A percentile compares a stretch with the other conserved stretches of the same genome.
phyloP scores from a whole-genome alignment of 768 basidiomycete species.

The Mycena capillaripes region DNA sequence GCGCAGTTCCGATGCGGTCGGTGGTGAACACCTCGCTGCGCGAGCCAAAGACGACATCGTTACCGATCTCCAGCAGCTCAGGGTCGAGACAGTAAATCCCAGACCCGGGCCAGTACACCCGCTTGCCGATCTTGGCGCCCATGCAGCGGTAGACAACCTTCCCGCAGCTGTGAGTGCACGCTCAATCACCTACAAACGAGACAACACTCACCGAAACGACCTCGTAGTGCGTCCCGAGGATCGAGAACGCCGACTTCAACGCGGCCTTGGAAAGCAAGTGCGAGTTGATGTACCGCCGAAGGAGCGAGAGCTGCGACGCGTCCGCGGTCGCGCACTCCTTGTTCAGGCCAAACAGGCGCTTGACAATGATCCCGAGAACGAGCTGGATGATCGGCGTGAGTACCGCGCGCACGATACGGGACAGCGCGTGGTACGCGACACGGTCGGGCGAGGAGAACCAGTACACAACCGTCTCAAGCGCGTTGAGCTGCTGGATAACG shows the following conservation, averaged over 20 bases:
- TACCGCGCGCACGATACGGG: constrained; percentile 55
- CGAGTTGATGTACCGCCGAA: constrained; percentile 58
- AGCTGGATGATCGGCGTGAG: constrained; percentile 55
- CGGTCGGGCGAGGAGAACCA: constrained; percentile 59
- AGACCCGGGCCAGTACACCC: constrained; percentile 62
- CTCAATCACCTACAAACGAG: no score
- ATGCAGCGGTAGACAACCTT: constrained; percentile 55
- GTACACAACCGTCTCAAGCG: constrained; percentile 56
- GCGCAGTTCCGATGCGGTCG: constrained; percentile 56
- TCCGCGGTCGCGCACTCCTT: constrained; percentile 44
- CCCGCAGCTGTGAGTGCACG: no score
- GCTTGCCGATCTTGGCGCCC: constrained; percentile 65
- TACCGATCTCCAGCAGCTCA: constrained; percentile 62
- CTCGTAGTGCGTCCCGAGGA: constrained; percentile 64
- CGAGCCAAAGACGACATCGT: constrained; percentile 65
- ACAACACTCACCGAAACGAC: constrained; percentile 50
- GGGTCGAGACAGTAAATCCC: constrained; percentile 62
- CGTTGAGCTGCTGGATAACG: constrained; percentile 42
- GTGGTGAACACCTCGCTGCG: constrained; percentile 60
- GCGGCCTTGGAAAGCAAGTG: constrained; percentile 52
- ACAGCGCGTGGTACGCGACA: constrained; percentile 55
- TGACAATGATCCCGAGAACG: constrained; percentile 55
- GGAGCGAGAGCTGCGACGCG: constrained; percentile 38
- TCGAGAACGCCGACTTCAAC: constrained; percentile 54
- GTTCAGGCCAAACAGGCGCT: constrained; percentile 57